Evolutionary conservation across 768 basidiomycete genomes (phyloP), one percentile per base, ranked within the genome.

Genomic region (Boletus rubropictus): DNA sequence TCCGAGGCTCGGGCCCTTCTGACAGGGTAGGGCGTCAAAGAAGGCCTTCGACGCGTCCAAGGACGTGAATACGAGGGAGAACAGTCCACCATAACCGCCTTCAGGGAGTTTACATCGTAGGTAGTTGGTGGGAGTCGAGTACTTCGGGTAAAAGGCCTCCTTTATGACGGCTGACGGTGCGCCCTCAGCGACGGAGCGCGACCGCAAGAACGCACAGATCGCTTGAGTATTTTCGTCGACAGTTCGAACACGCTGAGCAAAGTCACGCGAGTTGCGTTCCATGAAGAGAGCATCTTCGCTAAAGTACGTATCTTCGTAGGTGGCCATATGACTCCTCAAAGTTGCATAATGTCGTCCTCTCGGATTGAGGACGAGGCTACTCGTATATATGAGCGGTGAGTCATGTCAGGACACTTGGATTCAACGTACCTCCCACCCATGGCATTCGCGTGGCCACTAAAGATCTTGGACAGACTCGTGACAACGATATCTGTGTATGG

Each of bases 241-340:
- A 44, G 72, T 63, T 46, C 72, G 72, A 54, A 92, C 77, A 45
- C 95, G 89, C 7, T 70, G 73, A 42, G 75, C 69, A 72, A 95
- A 97, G 69, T 96, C 84, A 42, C 95, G 89, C 15, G 95, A 98
- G 69, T 99, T 99, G 55, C 94, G 87, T 63, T 99, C 95, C 87
- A 99, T 88, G 74, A 83, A 95, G 46, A 97, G 81, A 34, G 89
- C 92, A 60, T 99, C 95, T 63, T 93, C 89, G 59, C 80, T 76
- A 55, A 86, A 97, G 69, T 90, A 97, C 20, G 72, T 70, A 61
- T 99, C 94, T 63, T 95, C 89, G 65, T 82, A 97, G 6, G 64
- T 70, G 7, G 67, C 59, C 57, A 91, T 71, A 39, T 80, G 68
- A 0, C 69, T 59, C 58, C 87, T 90, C 39, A 99, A 77, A 1